Conservation (phyloP, 2,329 filamentous ascomycete genomes). For the Neonectria ditissima region DNA sequence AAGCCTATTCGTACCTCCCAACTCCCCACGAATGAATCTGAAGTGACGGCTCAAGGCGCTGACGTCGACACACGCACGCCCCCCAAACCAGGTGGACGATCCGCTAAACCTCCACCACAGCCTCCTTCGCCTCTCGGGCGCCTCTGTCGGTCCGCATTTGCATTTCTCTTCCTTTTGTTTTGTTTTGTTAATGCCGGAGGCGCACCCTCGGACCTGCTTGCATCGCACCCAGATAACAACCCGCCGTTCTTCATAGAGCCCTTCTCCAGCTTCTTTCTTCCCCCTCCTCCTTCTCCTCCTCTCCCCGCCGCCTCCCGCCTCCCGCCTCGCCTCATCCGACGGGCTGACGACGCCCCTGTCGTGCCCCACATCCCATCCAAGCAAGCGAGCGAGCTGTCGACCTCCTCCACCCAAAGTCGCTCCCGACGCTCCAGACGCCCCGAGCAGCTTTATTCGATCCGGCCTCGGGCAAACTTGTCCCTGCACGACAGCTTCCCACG, state of each 20-base stretch:
- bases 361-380: conserved; percentile 44
- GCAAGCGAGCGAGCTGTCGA: conserved; percentile 45
- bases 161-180: conserved; percentile 37
- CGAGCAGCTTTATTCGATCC: conserved; percentile 44
- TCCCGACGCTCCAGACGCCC: conserved; percentile 33
- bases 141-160: conserved; percentile 34
- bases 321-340: conserved; percentile 39
- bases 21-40: conserved; percentile 17
- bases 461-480: conserved; percentile 46
- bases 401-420: conserved; percentile 30
- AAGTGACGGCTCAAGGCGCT: conserved; percentile 54
- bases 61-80: conserved; percentile 60
- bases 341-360: conserved; percentile 49
- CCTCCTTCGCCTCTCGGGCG: conserved; percentile 41
- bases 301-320: conserved; percentile 36
- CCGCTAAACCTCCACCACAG: conserved; percentile 47
- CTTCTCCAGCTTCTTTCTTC: conserved; percentile 28
- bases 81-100: conserved; percentile 43
- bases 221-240: background rate
- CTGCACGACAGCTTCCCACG: conserved; percentile 43
- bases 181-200: conserved; percentile 25
- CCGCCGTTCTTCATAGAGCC: conserved; percentile 32
- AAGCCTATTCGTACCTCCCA: conserved; percentile 33
- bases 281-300: conserved; percentile 23
- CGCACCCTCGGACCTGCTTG: conserved; percentile 28